phyloP scores from a whole-genome alignment of 371 early-diverging fungal species.

The Cokeromyces recurvatus region DNA sequence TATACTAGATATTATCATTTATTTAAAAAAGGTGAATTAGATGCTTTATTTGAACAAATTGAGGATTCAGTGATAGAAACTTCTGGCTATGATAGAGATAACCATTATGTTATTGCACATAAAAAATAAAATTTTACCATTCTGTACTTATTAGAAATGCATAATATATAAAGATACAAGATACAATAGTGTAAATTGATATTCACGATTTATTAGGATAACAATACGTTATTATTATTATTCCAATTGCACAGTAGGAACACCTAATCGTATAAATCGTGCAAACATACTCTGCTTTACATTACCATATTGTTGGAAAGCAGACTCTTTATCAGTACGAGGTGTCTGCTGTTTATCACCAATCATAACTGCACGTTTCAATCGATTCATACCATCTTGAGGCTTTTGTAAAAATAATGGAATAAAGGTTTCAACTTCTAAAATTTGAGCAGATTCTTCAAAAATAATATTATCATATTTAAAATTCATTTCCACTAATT shows the following conservation, averaged over 20 bases:
- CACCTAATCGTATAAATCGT: conserved; percentile 86
- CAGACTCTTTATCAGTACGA: conserved; percentile 85
- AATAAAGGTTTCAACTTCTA: conserved; percentile 95
- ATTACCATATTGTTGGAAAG: conserved; percentile 79
- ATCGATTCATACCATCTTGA: conserved; percentile 51
- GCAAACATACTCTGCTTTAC: conserved; percentile 92
- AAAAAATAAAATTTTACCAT: conserved; percentile 23
- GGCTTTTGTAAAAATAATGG: conserved; percentile 82
- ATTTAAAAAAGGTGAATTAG: conserved; percentile 86
- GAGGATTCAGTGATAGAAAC: conserved; percentile 49
- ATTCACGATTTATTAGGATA: too few species aligned
- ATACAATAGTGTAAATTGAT: too few species aligned
- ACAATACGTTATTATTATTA: too few species aligned
- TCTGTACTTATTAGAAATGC: too few species aligned
- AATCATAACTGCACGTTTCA: conserved; percentile 90
- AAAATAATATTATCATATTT: conserved; percentile 92
- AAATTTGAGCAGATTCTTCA: conserved; percentile 97
- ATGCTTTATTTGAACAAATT: conserved; percentile 51
- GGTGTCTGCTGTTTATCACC: conserved; percentile 98
- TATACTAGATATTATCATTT: conserved; percentile 82
- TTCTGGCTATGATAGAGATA: conserved; percentile 89
- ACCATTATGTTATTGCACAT: conserved; percentile 76
- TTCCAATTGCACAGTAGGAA: conserved; percentile 80
- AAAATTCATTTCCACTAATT: conserved; percentile 83
- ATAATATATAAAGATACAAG: too few species aligned